A percentile compares a stretch with the other conserved stretches of the same genome.
Evolutionary conservation across 177 flowering plant species (phyloP).

Genomic region (Tripterygium wilfordii): DNA sequence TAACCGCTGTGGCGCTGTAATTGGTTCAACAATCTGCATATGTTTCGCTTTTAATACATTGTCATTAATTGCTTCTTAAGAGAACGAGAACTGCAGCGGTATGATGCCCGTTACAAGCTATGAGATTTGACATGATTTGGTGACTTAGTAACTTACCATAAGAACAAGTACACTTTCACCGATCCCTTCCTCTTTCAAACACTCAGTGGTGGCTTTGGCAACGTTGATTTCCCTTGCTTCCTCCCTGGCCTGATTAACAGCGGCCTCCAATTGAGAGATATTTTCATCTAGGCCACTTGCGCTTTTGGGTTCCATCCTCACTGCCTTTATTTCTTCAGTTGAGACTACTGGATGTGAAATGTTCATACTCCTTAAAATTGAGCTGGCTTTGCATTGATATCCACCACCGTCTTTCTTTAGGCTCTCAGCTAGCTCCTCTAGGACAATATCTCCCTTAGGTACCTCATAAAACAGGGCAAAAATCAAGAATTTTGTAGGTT

Average conservation of each 20-base stretch:
- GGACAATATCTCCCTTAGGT: slow-evolving; percentile 82
- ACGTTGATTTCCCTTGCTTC: slow-evolving; percentile 52
- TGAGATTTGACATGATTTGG: background rate
- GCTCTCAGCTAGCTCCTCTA: slow-evolving; percentile 65
- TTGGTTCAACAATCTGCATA: no score
- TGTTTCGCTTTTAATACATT: no score
- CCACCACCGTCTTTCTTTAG: slow-evolving; percentile 37
- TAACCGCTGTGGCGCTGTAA: no score
- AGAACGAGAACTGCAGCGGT: no score
- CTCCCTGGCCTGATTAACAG: slow-evolving; percentile 57
- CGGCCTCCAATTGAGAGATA: slow-evolving; percentile 41
- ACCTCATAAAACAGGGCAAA: slow-evolving; percentile 70
- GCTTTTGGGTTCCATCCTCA: slow-evolving; percentile 12
- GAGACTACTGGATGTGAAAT: slow-evolving; percentile 19
- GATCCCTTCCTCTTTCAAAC: slow-evolving; percentile 75
- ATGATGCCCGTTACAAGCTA: no score
- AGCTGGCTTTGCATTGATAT: slow-evolving; percentile 65
- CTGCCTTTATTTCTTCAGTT: slow-evolving; percentile 21
- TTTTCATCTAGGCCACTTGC: slow-evolving; percentile 23
- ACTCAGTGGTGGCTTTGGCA: slow-evolving; percentile 72
- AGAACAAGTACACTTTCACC: slow-evolving; percentile 50
- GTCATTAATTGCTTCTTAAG: no score
- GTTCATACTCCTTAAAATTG: slow-evolving; percentile 51
- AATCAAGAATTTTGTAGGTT: slow-evolving; percentile 67
- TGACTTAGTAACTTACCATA: slow-evolving; percentile 35